Evolutionary conservation across 2,329 filamentous ascomycete genomes (phyloP), one percentile per base, ranked within the genome.

Genomic region (Tricladium varicosporioides): DNA sequence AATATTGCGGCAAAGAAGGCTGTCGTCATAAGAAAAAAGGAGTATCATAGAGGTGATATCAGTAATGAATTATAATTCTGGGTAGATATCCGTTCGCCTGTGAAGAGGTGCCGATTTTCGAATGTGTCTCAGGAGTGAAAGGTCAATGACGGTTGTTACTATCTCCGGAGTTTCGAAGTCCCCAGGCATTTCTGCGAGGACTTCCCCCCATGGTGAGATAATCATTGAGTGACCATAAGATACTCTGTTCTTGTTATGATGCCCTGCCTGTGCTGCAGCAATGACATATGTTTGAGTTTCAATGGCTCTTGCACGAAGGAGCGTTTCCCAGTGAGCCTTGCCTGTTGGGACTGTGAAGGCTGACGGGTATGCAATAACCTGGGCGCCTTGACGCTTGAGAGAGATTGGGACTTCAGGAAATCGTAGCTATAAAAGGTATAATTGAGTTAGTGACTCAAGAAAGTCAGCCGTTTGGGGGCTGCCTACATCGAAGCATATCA

Each of bases 301-400:
- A 58, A 97, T 91, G 8, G 93, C 93, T 48, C 93, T 79, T 3
- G 91, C 86, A 22, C 89, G 79, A 11, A 97, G 77, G 5, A 97
- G 75, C 1, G 83, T 78, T 67, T 91, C 85, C 93, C 93, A 97
- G 73, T 97, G 93, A 1, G 89, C 89, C 55, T 78, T 80, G 0
- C 93, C 93, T 0, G 93, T 97, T 1, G 88, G 85, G 0, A 95
- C 81, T 0, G 92, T 96, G 69, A 97, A 97, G 2, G 93, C 93
- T 5, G 89, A 93, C 0, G 93, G 93, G 69, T 93, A 97, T 0
- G 91, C 85, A 50, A 97, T 76, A 52, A 96, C 76, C 60, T 96
- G 85, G 1, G 91, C 91, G 16, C 80, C 78, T 55, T 84, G 81
- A 7, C 82, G 75, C 22, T 83, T 82, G 16, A 96, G 79, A 1